Base-by-base conservation (phyloP, 352 stramenopile species). In the Plasmopara halstedii region DNA sequence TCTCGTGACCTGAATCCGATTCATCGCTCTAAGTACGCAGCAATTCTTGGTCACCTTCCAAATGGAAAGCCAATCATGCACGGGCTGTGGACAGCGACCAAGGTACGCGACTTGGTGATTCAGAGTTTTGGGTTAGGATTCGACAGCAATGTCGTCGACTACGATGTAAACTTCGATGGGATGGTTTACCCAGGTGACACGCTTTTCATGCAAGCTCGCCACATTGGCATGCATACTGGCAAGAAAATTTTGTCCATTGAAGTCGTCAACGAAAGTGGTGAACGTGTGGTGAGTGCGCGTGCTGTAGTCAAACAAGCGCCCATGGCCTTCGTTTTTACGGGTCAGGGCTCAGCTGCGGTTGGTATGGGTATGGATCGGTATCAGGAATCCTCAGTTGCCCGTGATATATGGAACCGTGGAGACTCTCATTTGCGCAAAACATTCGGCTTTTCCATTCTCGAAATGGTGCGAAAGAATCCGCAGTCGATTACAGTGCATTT, bases 351-450 rank as follows among this genome's bases (percentile, higher is more conserved):
- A 17, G 80, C 81, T 21, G 64, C 76, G 11, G 67, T 88, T 3
- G 81, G 81, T 15, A 93, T 95, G 82, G 84, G 84, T 26, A 95
- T 95, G 84, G 78, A 93, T n/a, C 76, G 74, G 2, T 94, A 94
- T 53, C 62, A 79, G 43, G 65, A 78, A 27, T 91, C 78, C 4
- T 26, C 56, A 0, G 56, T 85, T 18, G 82, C 81, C 15, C 79
- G 80, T 22, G 71, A 85, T 4, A 72, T 92, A 36, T 95, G 84
- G 84, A 66, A 95, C 52, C 65, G 66, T 43, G 84, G 82, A 42
- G 79, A 95, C 37, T 29, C 36, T 25, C 78, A 94, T 44, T 53
- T 95, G 22, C 61, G 58, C 25, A 55, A 70, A 10, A 88, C 64
- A 7, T 95, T 91, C 48, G 84, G 84, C 26, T 94, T 95, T 42